A percentile compares a stretch with the other conserved stretches of the same genome.
phyloP scores from a whole-genome alignment of 371 early-diverging fungal species.

The Rhizopus sp. region DNA sequence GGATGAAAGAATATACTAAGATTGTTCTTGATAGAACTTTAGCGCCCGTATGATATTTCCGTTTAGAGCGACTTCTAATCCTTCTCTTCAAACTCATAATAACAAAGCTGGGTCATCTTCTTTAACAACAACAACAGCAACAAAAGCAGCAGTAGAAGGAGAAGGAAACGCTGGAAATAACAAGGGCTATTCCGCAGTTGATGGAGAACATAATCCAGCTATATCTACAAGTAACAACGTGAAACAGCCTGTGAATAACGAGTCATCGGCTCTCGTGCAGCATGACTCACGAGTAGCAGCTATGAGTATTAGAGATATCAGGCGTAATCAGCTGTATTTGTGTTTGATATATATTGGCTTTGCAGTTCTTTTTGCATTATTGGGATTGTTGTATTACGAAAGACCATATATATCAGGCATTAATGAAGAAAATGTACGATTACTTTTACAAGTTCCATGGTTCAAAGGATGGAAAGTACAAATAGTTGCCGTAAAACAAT shows the following conservation, averaged over 20 bases:
- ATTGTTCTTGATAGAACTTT: conserved; percentile 13
- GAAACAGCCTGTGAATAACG: too few species aligned
- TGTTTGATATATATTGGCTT: too few species aligned
- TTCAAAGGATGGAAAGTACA: conserved; percentile 45
- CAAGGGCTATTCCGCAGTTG: background rate
- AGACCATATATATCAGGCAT: too few species aligned
- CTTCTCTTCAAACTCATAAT: conserved; percentile 2
- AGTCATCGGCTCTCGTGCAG: too few species aligned
- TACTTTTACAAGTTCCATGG: conserved; percentile 38
- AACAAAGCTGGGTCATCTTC: background rate
- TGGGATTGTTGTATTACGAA: too few species aligned
- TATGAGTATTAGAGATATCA: too few species aligned
- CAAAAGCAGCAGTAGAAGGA: background rate
- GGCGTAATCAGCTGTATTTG: too few species aligned
- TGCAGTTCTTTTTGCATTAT: too few species aligned
- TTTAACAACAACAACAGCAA: too few species aligned
- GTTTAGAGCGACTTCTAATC: conserved; percentile 12
- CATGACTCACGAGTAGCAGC: too few species aligned
- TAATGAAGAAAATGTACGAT: conserved; percentile 9
- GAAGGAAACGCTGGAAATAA: background rate
- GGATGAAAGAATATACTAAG: conserved; percentile 9
- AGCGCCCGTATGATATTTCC: conserved; percentile 25
- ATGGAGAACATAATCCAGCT: background rate
- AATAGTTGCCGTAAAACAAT: conserved; percentile 30
- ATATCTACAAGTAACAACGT: too few species aligned